Evolutionary conservation across 2,329 filamentous ascomycete genomes (phyloP).

Genomic region (Pseudophaeomoniella oleicola): DNA sequence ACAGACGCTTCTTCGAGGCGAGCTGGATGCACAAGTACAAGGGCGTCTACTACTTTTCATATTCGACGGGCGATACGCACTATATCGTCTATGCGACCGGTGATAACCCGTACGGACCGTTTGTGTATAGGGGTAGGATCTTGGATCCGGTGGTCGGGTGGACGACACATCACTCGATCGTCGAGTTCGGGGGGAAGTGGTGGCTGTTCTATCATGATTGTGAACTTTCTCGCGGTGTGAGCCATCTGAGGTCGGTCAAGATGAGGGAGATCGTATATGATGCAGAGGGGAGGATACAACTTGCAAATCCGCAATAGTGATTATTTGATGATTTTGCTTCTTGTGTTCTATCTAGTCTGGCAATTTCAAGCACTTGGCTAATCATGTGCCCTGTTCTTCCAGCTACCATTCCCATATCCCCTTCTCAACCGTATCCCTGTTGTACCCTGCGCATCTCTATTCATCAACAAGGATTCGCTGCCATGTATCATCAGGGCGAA

Average conservation of each 20-base stretch:
- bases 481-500: too few relatives aligned
- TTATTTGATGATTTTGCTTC: too few relatives aligned
- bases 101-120: slow-evolving; percentile 52
- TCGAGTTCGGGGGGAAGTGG: slow-evolving; percentile 57
- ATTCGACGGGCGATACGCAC: slow-evolving; percentile 67
- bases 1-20: slow-evolving; percentile 64
- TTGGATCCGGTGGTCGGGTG: slow-evolving; percentile 64
- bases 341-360: too few relatives aligned
- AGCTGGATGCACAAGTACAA: slow-evolving; percentile 64
- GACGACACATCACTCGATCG: slow-evolving; percentile 71
- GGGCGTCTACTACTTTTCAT: slow-evolving; percentile 59
- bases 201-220: slow-evolving; percentile 68
- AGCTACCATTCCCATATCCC: too few relatives aligned
- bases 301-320: slow-evolving; percentile 10
- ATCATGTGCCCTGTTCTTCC: too few relatives aligned
- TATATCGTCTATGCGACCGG: slow-evolving; percentile 56
- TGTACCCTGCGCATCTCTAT: too few relatives aligned
- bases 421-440: too few relatives aligned
- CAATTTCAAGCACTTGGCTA: too few relatives aligned
- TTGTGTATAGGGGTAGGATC: slow-evolving; percentile 56
- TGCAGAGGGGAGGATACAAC: slow-evolving; percentile 44
- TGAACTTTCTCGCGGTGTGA: slow-evolving; percentile 50
- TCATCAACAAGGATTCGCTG: too few relatives aligned
- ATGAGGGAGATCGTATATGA: slow-evolving; percentile 62
- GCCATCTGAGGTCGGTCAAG: slow-evolving; percentile 61